Conservation (phyloP, 768 basidiomycete genomes). For the Phaeolepiota aurea region DNA sequence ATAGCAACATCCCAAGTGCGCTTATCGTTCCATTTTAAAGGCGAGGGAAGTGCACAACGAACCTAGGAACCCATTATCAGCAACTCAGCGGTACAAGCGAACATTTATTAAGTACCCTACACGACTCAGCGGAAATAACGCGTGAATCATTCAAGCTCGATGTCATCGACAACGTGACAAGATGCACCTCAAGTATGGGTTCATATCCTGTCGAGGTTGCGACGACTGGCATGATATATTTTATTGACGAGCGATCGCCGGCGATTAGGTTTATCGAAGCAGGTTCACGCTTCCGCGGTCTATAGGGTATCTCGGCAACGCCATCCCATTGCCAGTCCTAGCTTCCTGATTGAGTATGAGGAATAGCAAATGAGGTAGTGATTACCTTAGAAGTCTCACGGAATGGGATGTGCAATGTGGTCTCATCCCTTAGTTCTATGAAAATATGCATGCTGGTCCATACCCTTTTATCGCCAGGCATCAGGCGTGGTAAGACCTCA, state of each 20-base stretch:
- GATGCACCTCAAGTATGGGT: slow-evolving; percentile 70
- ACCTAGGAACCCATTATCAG: slow-evolving; percentile 32
- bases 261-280: slow-evolving; percentile 67
- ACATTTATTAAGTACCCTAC: slow-evolving; percentile 40
- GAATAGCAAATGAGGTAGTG: slow-evolving; percentile 4
- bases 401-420: slow-evolving; percentile 79
- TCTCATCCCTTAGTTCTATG: slow-evolving; percentile 71
- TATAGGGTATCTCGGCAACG: slow-evolving; percentile 31
- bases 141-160: slow-evolving; percentile 87
- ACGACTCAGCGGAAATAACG: slow-evolving; percentile 69
- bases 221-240: slow-evolving; percentile 79
- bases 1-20: slow-evolving; percentile 77
- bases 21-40: slow-evolving; percentile 73
- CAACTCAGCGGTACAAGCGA: background rate
- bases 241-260: slow-evolving; percentile 79
- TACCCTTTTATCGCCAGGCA: slow-evolving; percentile 71
- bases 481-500: slow-evolving; percentile 46
- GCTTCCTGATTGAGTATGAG: too few species aligned
- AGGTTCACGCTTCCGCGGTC: slow-evolving; percentile 50
- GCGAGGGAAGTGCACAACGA: slow-evolving; percentile 68
- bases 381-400: slow-evolving; percentile 82
- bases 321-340: slow-evolving; percentile 97
- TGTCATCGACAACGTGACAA: slow-evolving; percentile 68
- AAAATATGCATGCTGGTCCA: slow-evolving; percentile 81
- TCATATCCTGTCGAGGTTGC: slow-evolving; percentile 69